phyloP scores from a whole-genome alignment of 2,329 filamentous ascomycete genomes.

The Pezicula radicicola region DNA sequence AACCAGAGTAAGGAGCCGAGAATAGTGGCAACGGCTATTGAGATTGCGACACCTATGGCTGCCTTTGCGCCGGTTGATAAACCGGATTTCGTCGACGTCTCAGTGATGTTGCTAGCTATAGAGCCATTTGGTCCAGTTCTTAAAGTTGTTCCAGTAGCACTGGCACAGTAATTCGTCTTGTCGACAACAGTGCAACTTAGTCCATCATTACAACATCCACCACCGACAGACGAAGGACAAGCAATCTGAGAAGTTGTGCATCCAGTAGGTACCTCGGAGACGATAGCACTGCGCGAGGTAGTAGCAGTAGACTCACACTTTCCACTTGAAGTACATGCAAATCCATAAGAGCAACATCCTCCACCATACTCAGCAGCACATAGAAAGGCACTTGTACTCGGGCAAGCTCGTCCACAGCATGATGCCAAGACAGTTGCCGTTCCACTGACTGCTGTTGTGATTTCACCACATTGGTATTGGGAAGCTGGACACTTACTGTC shows the following conservation, averaged over 20 bases:
- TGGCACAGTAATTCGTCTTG: slow-evolving; percentile 37
- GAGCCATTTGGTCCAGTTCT: slow-evolving; percentile 29
- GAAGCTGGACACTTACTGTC: slow-evolving; percentile 29
- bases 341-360: slow-evolving; percentile 45
- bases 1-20: slow-evolving; percentile 45
- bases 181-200: slow-evolving; percentile 38
- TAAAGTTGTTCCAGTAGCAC: slow-evolving; percentile 24
- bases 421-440: slow-evolving; percentile 12
- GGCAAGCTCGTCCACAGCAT: slow-evolving; percentile 33
- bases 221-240: slow-evolving; percentile 38
- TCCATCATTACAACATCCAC: slow-evolving; percentile 47
- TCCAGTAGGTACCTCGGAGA: slow-evolving; percentile 35
- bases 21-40: slow-evolving; percentile 39
- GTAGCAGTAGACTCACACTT: slow-evolving; percentile 31
- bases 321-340: slow-evolving; percentile 35
- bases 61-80: slow-evolving; percentile 50
- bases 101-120: slow-evolving; percentile 25
- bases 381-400: slow-evolving; percentile 22
- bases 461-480: slow-evolving; percentile 29
- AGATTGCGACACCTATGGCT: slow-evolving; percentile 53
- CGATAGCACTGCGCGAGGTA: slow-evolving; percentile 21
- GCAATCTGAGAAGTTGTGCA: slow-evolving; percentile 43
- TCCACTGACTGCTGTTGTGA: slow-evolving; percentile 14
- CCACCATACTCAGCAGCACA: slow-evolving; percentile 31
- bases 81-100: slow-evolving; percentile 9